Evolutionary conservation across 257 asterid species (phyloP), one percentile per base, ranked within the genome.

Genomic region (Ehretia macrophylla): DNA sequence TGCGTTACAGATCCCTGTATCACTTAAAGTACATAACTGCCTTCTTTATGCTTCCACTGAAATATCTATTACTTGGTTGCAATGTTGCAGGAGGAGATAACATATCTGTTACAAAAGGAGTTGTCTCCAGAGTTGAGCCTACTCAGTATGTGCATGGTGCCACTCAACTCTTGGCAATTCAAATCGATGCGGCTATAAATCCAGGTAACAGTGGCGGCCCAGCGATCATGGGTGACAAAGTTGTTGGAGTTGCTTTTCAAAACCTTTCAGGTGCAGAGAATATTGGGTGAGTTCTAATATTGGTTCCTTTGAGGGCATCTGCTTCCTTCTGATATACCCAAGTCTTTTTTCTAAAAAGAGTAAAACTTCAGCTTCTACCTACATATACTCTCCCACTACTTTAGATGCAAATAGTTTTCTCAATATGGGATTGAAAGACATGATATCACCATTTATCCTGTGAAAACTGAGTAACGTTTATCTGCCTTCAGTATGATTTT

Each of bases 141-240:
- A 92, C 97, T 4, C 97, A 92, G 63, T 92, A 92, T 51, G 96
- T 86, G 22, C 99, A 92, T 68, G 96, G 99, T 62, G 94, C 96
- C 38, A 75, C 95, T 32, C 99, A 88, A 68, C 85, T 88, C 16
- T 64, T 92, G 77, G 96, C 99, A 16, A 92, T 92, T 66, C 99
- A 92, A 81, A 92, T 92, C 72, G 99, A 92, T 73, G 99, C 99
- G 27, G 99, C 99, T 58, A 92, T 92, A 71, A 92, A 92, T 77
- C 97, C 99, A 8, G 99, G 97, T 58, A 92, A 92, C 63, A 92
- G 99, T 60, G 99, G 99, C 56, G 99, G 97, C 46, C 99, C 99
- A 5, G 99, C 99, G 62, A 79, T 92, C 72, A 84, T 88, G 99
- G 97, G 86, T 51, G 93, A 88, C 75, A 92, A 83, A 77, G 99